A percentile compares a stretch with the other conserved stretches of the same genome.
These are phyloP conservation scores for Sphagnum magellanicum DNA, from an alignment of 228 moss, liverwort and hornwort species.

Conservation along the genomic window DNA sequence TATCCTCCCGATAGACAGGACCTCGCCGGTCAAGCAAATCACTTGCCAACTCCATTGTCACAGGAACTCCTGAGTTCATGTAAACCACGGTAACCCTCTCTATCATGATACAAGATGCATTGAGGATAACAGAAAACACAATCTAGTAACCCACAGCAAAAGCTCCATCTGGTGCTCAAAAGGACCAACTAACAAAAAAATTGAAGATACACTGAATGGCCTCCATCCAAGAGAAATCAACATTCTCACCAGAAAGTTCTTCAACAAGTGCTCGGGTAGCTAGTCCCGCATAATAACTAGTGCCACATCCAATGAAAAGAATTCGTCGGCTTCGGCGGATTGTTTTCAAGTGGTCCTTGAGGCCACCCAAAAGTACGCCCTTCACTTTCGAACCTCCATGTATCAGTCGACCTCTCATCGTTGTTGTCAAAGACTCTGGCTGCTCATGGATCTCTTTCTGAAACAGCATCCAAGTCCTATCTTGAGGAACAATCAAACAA, in stretches of 20 bases:
- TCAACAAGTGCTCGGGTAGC: constrained; percentile 90
- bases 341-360: constrained; percentile 85
- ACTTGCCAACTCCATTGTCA: constrained; percentile 98
- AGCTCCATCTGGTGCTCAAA: no score
- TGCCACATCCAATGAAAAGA: constrained; percentile 96
- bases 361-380: constrained; percentile 90
- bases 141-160: no score
- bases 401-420: constrained; percentile 94
- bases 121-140: no score
- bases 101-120: no score
- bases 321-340: constrained; percentile 87
- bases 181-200: no score
- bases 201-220: no score
- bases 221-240: no score
- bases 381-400: constrained; percentile 73
- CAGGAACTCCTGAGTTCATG: constrained; percentile 76
- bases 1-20: constrained; percentile 94
- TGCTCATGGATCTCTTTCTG: constrained; percentile 99
- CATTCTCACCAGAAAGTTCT: constrained; percentile 86
- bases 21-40: constrained; percentile 92
- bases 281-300: constrained; percentile 94
- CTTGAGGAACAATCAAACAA: no score
- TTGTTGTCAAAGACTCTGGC: constrained; percentile 95
- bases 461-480: not conserved
- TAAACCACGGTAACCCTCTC: no score